Evolutionary conservation across 139 green algal genomes (phyloP).

Genomic region (Zygnema circumcarinatum): DNA sequence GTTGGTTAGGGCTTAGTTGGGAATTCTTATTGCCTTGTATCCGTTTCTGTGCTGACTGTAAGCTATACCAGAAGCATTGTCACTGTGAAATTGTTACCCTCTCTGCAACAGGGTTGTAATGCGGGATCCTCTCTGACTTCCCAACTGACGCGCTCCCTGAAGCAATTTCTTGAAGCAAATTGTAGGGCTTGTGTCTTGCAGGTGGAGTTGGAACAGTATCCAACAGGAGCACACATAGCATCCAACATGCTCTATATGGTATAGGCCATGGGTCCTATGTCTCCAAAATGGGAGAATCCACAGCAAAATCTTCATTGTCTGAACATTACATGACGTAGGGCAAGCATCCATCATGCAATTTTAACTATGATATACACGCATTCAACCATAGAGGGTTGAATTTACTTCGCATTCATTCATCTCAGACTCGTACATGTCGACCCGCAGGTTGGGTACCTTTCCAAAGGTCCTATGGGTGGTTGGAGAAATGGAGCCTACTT

Average conservation of each 20-base stretch:
- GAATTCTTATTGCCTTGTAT: not conserved
- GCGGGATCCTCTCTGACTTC: not conserved
- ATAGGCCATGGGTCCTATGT: not conserved
- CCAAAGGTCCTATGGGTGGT: not conserved
- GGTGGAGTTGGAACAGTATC: slow-evolving; percentile 92
- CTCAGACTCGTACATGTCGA: not conserved
- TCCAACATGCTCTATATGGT: slow-evolving; percentile 80
- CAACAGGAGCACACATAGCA: slow-evolving; percentile 84
- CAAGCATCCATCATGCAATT: too few species aligned
- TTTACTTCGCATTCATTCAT: not conserved
- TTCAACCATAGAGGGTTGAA: not conserved
- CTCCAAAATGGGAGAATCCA: not conserved
- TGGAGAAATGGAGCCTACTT: not conserved
- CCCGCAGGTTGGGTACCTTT: not conserved
- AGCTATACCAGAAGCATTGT: not conserved
- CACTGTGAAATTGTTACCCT: not conserved
- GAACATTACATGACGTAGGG: not conserved
- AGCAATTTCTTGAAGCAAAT: not conserved
- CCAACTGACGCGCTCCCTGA: not conserved
- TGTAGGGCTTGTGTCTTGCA: slow-evolving; percentile 50
- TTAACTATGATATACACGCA: slow-evolving; percentile 1
- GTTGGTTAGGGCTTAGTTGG: not conserved
- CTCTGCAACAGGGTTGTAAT: not conserved
- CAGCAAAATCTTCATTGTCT: not conserved
- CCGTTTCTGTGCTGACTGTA: not conserved